A percentile compares a stretch with the other conserved stretches of the same genome.
Evolutionary conservation across 495 filamentous ascomycete species (phyloP).

Genomic region (Penicillium goetzii): DNA sequence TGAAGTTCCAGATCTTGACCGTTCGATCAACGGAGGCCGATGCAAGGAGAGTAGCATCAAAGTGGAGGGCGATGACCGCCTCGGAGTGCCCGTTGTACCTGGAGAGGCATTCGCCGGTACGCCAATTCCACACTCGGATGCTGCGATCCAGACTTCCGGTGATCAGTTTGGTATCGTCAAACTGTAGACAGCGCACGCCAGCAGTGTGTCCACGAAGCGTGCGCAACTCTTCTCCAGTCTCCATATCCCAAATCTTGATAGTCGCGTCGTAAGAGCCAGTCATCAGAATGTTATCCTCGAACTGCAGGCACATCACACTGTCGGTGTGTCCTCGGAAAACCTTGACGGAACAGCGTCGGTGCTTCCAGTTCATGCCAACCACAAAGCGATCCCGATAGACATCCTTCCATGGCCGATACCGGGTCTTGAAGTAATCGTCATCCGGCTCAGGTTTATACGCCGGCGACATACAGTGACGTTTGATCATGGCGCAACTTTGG

Average conservation of each 20-base stretch:
- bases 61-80: constrained; percentile 85
- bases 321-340: constrained; percentile 88
- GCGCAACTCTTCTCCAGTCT: constrained; percentile 81
- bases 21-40: constrained; percentile 87
- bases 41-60: constrained; percentile 78
- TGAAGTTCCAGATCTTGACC: constrained; percentile 93
- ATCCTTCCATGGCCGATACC: constrained; percentile 84
- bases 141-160: constrained; percentile 80
- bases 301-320: constrained; percentile 94
- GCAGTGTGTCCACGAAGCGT: constrained; percentile 79
- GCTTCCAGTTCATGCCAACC: constrained; percentile 94
- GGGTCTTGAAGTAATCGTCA: constrained; percentile 52
- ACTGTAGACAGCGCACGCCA: constrained; percentile 87
- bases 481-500: constrained; percentile 39
- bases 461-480: constrained; percentile 41
- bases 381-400: constrained; percentile 88
- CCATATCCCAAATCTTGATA: constrained; percentile 94
- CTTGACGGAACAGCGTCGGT: constrained; percentile 81
- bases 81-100: constrained; percentile 76
- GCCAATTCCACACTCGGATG: constrained; percentile 95
- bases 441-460: constrained; percentile 35
- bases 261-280: constrained; percentile 95
- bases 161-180: constrained; percentile 89
- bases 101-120: constrained; percentile 84
- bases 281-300: constrained; percentile 88